Base-by-base conservation (phyloP, 345 rosid species). In the Eucalyptus regnans region DNA sequence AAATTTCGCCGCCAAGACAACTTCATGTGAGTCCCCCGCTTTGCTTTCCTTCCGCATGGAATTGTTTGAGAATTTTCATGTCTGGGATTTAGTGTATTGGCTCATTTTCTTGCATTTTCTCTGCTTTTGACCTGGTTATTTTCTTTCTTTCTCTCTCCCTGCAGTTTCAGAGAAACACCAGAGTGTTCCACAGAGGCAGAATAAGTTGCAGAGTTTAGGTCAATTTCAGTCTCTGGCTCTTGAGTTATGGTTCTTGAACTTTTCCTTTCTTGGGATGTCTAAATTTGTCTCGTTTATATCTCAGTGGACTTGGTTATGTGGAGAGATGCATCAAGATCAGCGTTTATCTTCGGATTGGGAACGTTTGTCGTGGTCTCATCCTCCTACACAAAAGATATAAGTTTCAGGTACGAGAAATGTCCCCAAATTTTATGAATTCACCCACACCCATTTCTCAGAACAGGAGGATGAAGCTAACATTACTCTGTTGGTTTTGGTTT, bases 281-380 rank as follows among this genome's bases (percentile, higher is more conserved):
- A 43, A 12, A 51, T 62, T 79, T 81, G 7, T 54, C 16, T 56
- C 56, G 50, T 46, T 31, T 52, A 51, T 60, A 37, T 80, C 86
- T 86, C 96, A 98, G 99, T 92, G 92, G 99, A 98, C 93, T 90
- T 98, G 84, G 95, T 96, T 18, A 95, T 98, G 99, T 98, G 99
- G 99, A 96, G 96, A 92, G 99, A 98, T 68, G 91, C 90, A 66
- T 93, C 97, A 54, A 96, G 94, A 90, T 97, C 99, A 41, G 91
- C 99, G 33, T 91, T 96, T 54, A 94, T 93, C 29, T 97, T 98
- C 85, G 98, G 98, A 86, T 88, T 94, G 66, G 99, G 99, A 68
- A 94, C 99, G 86, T 96, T 97, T 54, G 92, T 91, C 90, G 95
- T 94, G 13, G 88, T 97, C 86, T 97, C 97, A 64, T 96, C 99